These are phyloP conservation scores for Rhodotorula sp. DNA, from an alignment of 1,284 basidiomycete species.

Conservation along the genomic window DNA sequence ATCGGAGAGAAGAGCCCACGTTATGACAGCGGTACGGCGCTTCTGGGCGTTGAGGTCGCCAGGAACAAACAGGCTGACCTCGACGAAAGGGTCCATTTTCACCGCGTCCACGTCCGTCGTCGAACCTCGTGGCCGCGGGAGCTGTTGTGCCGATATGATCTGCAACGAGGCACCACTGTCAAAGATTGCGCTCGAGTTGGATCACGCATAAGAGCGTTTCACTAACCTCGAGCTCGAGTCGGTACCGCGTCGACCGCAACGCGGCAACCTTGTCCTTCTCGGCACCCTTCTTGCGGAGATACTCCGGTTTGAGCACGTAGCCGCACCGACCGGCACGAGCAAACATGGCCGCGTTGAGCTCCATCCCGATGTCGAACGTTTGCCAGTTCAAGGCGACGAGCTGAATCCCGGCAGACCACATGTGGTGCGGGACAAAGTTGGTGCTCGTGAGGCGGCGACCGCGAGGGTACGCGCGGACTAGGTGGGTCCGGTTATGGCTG, in stretches of 20 bases:
- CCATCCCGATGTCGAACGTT: conserved; percentile 82
- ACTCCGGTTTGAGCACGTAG: conserved; percentile 85
- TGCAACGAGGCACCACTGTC: conserved; percentile 42
- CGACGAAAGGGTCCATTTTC: conserved; percentile 71
- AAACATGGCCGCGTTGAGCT: conserved; percentile 95
- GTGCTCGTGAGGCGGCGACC: conserved; percentile 76
- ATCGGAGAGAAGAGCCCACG: conserved; percentile 19
- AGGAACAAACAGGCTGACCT: conserved; percentile 72
- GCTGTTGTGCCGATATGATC: conserved; percentile 90
- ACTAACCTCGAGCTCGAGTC: conserved; percentile 63
- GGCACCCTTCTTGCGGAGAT: conserved; percentile 61
- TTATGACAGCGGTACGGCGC: conserved; percentile 31
- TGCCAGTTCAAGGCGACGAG: conserved; percentile 99
- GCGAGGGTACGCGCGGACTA: conserved; percentile 88
- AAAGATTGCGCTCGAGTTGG: no score
- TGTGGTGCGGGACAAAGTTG: conserved; percentile 86
- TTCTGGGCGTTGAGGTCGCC: conserved; percentile 50
- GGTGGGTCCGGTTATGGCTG: conserved; percentile 81
- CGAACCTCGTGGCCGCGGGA: conserved; percentile 69
- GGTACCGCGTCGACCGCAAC: conserved; percentile 60
- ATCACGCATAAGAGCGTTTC: no score
- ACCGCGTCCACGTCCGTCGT: conserved; percentile 61
- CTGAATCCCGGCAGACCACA: conserved; percentile 88
- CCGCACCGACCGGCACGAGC: conserved; percentile 78
- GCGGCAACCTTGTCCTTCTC: conserved; percentile 61